Evolutionary conservation across 2,329 filamentous ascomycete genomes (phyloP).

Genomic region (Bretziella fagacearum): DNA sequence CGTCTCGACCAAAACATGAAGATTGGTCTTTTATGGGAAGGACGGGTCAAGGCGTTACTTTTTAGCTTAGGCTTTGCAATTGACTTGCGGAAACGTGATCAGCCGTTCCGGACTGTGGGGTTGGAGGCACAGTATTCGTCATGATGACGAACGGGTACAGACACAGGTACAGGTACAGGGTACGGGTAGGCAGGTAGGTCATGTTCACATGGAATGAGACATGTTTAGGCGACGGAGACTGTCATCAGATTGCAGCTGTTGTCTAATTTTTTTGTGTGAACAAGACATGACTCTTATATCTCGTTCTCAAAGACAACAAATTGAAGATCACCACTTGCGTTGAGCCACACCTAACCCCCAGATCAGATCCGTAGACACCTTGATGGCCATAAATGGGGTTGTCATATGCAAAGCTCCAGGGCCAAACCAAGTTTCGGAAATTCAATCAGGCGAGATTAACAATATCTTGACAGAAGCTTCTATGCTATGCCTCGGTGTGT

Average conservation of each 20-base stretch:
- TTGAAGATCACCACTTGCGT: no score
- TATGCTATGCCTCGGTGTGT: not conserved
- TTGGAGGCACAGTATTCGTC: constrained; percentile 73
- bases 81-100: constrained; percentile 58
- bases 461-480: not conserved
- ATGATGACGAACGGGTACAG: constrained; percentile 32
- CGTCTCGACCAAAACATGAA: constrained; percentile 76
- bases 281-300: not conserved
- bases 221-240: no score
- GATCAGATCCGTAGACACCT: not conserved
- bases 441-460: not conserved
- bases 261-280: no score
- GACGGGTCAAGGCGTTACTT: constrained; percentile 75
- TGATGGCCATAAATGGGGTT: not conserved
- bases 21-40: constrained; percentile 82
- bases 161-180: not conserved
- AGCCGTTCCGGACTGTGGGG: constrained; percentile 60
- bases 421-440: not conserved
- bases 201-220: not conserved
- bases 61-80: constrained; percentile 81
- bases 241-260: no score
- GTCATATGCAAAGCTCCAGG: not conserved
- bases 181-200: not conserved
- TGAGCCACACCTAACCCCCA: not conserved
- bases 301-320: no score